Conservation (phyloP, 306 rosid species). For the Hylodesmum podocarpum region DNA sequence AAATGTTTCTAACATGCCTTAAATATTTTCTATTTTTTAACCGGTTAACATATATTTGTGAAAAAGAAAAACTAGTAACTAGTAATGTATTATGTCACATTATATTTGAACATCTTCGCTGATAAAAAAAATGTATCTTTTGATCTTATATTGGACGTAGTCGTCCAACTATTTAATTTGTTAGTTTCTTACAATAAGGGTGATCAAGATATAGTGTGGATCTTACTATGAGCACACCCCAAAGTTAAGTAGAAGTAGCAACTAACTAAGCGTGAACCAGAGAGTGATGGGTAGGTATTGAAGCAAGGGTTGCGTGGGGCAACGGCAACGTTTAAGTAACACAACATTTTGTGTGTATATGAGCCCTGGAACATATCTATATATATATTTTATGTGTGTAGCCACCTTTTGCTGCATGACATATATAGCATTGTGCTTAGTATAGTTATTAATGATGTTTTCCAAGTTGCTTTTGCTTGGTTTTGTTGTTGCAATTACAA, state of each 20-base stretch:
- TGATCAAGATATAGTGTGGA: no score
- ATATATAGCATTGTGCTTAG: not conserved
- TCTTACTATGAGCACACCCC: not conserved
- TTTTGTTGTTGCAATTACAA: slow-evolving; percentile 28
- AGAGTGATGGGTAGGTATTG: not conserved
- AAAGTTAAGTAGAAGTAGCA: not conserved
- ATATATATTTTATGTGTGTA: not conserved
- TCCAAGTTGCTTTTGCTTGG: slow-evolving; percentile 41
- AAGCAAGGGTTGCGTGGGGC: slow-evolving; percentile 34
- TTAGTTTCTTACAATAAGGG: no score
- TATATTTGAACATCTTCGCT: not conserved
- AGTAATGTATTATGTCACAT: no score
- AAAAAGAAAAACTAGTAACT: not conserved
- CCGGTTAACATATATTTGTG: not conserved
- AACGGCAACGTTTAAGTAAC: slow-evolving; percentile 23
- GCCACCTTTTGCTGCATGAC: not conserved
- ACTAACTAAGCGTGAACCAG: not conserved
- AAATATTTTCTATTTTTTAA: not conserved
- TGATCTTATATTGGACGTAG: not conserved
- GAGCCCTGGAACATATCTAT: not conserved
- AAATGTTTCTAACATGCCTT: not conserved
- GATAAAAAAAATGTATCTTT: not conserved
- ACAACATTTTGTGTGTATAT: not conserved
- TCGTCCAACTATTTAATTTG: not conserved
- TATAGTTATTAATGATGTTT: slow-evolving; percentile 21